These are phyloP conservation scores for Suhomyces chickasaworum DNA, from an alignment of 1,139 yeast genomes.

Conservation along the genomic window DNA sequence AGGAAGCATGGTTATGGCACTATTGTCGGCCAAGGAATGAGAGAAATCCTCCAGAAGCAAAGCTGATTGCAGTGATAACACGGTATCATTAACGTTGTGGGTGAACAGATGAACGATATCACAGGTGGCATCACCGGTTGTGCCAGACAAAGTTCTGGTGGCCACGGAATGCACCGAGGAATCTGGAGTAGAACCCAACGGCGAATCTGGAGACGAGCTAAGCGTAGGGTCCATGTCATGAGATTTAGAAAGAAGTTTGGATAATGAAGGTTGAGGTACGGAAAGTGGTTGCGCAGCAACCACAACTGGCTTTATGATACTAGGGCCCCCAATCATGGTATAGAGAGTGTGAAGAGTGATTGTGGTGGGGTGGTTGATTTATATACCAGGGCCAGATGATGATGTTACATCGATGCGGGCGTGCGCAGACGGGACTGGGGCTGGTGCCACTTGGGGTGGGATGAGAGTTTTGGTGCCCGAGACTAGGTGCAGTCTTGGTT, in stretches of 20 bases:
- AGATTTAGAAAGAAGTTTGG: background rate
- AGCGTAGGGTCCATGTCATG: slow-evolving; percentile 3
- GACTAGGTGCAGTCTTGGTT: background rate
- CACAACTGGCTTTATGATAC: slow-evolving; percentile 1
- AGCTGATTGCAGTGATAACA: slow-evolving; percentile 18
- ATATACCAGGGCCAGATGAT: slow-evolving; percentile 7
- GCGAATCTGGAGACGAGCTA: slow-evolving; percentile 11
- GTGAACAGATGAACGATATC: slow-evolving; percentile 12
- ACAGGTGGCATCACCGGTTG: slow-evolving; percentile 6
- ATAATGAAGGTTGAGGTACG: background rate
- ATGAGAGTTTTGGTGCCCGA: background rate
- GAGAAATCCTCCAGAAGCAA: slow-evolving; percentile 24
- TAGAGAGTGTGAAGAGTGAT: background rate
- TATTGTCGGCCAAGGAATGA: slow-evolving; percentile 31
- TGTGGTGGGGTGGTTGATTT: slow-evolving; percentile 5
- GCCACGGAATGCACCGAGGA: slow-evolving; percentile 9
- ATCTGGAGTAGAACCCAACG: slow-evolving; percentile 10
- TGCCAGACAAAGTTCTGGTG: slow-evolving; percentile 4
- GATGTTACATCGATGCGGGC: slow-evolving; percentile 12
- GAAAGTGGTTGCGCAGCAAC: slow-evolving; percentile 4
- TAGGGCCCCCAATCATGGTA: slow-evolving; percentile 10
- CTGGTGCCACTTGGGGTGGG: background rate
- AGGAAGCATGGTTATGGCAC: slow-evolving; percentile 50
- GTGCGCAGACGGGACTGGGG: slow-evolving; percentile 3
- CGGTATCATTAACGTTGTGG: slow-evolving; percentile 16